Conservation (phyloP, 2,329 filamentous ascomycete genomes). For the Furcasterigmium furcatum region DNA sequence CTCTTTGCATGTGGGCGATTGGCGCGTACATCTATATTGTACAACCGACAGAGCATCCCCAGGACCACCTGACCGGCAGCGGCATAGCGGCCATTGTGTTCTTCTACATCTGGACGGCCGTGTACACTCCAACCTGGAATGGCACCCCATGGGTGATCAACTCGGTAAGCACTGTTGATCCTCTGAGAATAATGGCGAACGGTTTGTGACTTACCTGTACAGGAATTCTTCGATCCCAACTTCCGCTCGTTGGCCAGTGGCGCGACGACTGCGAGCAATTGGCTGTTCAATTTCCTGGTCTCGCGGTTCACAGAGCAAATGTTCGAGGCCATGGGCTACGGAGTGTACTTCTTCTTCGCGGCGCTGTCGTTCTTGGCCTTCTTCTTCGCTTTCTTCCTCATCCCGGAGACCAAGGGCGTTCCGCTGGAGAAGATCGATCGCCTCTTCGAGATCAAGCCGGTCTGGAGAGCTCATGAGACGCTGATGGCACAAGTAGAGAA, state of each 20-base stretch:
- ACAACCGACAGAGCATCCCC: constrained; percentile 23
- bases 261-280: constrained; percentile 54
- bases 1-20: constrained; percentile 57
- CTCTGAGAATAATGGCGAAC: neutral
- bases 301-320: constrained; percentile 51
- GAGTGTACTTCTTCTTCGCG: constrained; percentile 54
- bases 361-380: constrained; percentile 42
- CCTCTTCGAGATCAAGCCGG: constrained; percentile 34
- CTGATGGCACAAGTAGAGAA: constrained; percentile 9
- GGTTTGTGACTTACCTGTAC: constrained; percentile 2
- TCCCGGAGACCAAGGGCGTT: constrained; percentile 51
- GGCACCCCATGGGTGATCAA: constrained; percentile 63
- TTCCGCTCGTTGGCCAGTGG: constrained; percentile 49
- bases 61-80: constrained; percentile 30
- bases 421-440: constrained; percentile 48
- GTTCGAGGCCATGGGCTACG: constrained; percentile 40
- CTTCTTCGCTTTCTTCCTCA: constrained; percentile 46
- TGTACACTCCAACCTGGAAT: constrained; percentile 59
- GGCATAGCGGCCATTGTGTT: constrained; percentile 60
- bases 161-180: constrained; percentile 10
- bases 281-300: constrained; percentile 55
- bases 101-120: constrained; percentile 58
- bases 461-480: constrained; percentile 9
- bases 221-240: constrained; percentile 54
- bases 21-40: constrained; percentile 52